Evolutionary conservation across 1,284 basidiomycete genomes (phyloP).

Genomic region (Thelephora terrestris): DNA sequence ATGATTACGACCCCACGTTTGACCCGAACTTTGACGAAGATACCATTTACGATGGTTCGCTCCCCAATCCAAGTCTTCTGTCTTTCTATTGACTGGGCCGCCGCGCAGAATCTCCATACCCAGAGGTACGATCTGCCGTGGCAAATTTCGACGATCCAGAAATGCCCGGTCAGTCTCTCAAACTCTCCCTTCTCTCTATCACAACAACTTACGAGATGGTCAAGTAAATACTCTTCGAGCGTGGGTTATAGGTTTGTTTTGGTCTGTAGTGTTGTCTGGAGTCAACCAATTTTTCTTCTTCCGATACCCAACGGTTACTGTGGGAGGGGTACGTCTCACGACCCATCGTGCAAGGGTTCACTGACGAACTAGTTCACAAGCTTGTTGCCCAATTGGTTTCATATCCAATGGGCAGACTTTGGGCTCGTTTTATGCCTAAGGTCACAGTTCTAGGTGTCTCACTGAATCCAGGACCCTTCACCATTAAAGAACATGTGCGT

Average conservation of each 20-base stretch:
- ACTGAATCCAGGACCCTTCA: constrained; percentile 59
- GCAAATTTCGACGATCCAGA: constrained; percentile 23
- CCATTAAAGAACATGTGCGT: constrained; percentile 55
- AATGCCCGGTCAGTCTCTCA: constrained; percentile 12
- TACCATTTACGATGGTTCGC: constrained; percentile 17
- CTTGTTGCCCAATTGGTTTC: constrained; percentile 50
- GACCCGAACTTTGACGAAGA: constrained; percentile 20
- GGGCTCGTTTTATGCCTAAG: constrained; percentile 43
- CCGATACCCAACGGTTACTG: constrained; percentile 48
- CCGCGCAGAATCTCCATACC: constrained; percentile 24
- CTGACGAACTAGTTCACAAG: constrained; percentile 14
- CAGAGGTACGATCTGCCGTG: constrained; percentile 25
- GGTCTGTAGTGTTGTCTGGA: constrained; percentile 44
- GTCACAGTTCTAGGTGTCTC: constrained; percentile 41
- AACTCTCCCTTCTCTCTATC: not conserved
- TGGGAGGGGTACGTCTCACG: constrained; percentile 19
- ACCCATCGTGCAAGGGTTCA: not conserved
- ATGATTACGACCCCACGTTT: constrained; percentile 20
- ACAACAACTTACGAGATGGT: not conserved
- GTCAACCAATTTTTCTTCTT: constrained; percentile 63
- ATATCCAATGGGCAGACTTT: constrained; percentile 49
- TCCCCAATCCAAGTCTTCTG: not conserved
- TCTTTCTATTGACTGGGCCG: not conserved
- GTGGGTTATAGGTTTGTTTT: constrained; percentile 39
- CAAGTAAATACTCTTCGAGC: constrained; percentile 42